phyloP scores from a whole-genome alignment of 139 green algal species.

The Tetratostichococcus sp. region DNA sequence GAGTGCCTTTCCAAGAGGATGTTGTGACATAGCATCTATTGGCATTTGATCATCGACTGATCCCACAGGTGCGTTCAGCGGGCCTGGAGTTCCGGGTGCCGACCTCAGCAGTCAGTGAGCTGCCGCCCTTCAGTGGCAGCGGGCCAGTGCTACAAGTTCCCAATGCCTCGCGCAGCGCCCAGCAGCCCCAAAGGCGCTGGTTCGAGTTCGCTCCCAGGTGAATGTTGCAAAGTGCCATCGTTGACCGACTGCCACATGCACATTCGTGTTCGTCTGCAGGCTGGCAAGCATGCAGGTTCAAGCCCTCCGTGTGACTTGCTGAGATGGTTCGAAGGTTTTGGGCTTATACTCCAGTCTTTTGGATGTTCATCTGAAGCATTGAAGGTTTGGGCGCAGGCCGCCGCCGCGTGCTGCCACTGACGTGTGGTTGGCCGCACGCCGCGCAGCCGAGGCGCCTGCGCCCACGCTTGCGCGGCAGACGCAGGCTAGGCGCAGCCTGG shows the following conservation, averaged over 20 bases:
- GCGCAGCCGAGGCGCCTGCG: neutral
- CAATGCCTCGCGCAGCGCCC: neutral
- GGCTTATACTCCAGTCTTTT: no score
- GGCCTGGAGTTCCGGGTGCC: slow-evolving; percentile 46
- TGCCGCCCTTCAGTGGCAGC: slow-evolving; percentile 20
- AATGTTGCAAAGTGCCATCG: neutral
- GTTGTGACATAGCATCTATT: no score
- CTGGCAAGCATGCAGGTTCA: no score
- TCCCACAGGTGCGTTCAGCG: slow-evolving; percentile 37
- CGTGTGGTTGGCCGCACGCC: slow-evolving; percentile 32
- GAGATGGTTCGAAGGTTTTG: no score
- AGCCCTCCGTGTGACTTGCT: no score
- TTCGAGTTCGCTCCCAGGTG: slow-evolving; percentile 18
- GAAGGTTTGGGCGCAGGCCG: slow-evolving; percentile 19
- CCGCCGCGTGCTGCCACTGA: slow-evolving; percentile 26
- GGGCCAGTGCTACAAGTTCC: neutral
- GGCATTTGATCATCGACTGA: no score
- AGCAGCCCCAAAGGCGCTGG: neutral
- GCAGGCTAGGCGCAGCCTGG: slow-evolving; percentile 19
- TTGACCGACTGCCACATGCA: no score
- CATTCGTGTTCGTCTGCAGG: no score
- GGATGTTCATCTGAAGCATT: no score
- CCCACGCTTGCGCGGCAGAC: neutral
- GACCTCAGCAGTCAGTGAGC: slow-evolving; percentile 15
- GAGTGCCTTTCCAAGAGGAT: no score